A percentile compares a stretch with the other conserved stretches of the same genome.
Conservation (phyloP, 176 grass and related monocot species). For the Cocos nucifera region DNA sequence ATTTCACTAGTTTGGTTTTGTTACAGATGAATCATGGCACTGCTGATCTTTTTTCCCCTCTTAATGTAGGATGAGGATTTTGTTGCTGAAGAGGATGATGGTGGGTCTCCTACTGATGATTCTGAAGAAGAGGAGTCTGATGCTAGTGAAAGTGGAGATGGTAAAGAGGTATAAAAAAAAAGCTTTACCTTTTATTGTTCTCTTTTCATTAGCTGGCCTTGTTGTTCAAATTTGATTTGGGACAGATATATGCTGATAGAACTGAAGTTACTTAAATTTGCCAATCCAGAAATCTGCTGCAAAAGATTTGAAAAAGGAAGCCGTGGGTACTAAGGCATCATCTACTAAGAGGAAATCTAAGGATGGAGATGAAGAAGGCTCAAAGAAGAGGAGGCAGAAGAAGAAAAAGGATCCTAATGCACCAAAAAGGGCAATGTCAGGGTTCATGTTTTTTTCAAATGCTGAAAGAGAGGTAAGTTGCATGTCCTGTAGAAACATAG, state of each 20-base stretch:
- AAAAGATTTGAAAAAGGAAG: conserved; percentile 66
- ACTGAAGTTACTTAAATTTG: too few species aligned
- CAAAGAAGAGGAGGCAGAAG: conserved; percentile 72
- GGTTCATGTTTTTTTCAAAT: conserved; percentile 97
- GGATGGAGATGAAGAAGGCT: conserved; percentile 56
- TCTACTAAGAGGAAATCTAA: conserved; percentile 63
- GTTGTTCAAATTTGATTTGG: too few species aligned
- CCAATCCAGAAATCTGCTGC: conserved; percentile 41
- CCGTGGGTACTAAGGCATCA: conserved; percentile 41
- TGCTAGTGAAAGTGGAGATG: conserved; percentile 73
- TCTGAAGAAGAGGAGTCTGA: conserved; percentile 83
- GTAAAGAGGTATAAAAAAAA: conserved; percentile 45
- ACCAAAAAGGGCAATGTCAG: conserved; percentile 86
- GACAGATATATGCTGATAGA: too few species aligned
- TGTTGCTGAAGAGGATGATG: conserved; percentile 88
- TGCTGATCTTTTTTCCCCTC: conserved; percentile 1
- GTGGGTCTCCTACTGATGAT: conserved; percentile 94
- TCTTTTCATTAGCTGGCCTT: too few species aligned
- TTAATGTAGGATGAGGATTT: conserved; percentile 90
- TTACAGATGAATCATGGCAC: not conserved
- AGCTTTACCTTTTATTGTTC: too few species aligned
- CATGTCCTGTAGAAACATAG: not conserved
- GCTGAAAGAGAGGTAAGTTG: conserved; percentile 75
- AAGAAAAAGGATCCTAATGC: conserved; percentile 99
- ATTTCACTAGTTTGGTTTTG: too few species aligned